Base-by-base conservation (phyloP, 2,329 filamentous ascomycete species). In the Aspergillus tanneri region DNA sequence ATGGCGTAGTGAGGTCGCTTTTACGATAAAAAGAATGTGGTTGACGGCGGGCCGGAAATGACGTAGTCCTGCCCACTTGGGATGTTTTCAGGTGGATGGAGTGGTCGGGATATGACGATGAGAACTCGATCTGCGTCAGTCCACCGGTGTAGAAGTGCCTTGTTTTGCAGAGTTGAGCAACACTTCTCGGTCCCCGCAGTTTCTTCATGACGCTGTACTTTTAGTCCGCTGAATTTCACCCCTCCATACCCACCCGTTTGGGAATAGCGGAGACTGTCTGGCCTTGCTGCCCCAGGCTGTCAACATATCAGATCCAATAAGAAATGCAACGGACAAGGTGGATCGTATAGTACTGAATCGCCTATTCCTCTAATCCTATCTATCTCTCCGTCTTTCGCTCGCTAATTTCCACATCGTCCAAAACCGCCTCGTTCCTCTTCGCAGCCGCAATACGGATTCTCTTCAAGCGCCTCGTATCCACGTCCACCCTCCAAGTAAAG, bases 391-490 rank as follows among this genome's bases (percentile, higher is more conserved):
- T 22, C 27, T 32, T 42, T n/a, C n/a, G n/a, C 18, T 32, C 41
- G 8, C 28, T 18, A 18, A 43, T 43, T 18, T 25, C 41, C 1
- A 43, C 41, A 43, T 43, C 41, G 4, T 43, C 22, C 28, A 43
- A 35, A 14, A 43, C 41, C n/a, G 41, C 41, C 21, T 35, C 25
- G 6, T 43, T 43, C 5, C 27, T 22, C 21, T 43, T 43, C 3
- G 41, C 41, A 11, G 41, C 41, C 9, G 19, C 19, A 0, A 35
- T 7, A 2, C 41, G 28, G 7, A 43, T 35, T 14, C 47, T 36
- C 43, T 53, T 55, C 18, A 47, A 25, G 11, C 42, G 47, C 21
- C 50, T 43, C 1, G 52, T 53, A 43, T 55, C 47, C 0, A 50
- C 44, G 32, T 55, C 52, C 7, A 47, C 43, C 25, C 14, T 40